Conservation (phyloP, 2,329 filamentous ascomycete genomes). For the Fonsecaea monophora region DNA sequence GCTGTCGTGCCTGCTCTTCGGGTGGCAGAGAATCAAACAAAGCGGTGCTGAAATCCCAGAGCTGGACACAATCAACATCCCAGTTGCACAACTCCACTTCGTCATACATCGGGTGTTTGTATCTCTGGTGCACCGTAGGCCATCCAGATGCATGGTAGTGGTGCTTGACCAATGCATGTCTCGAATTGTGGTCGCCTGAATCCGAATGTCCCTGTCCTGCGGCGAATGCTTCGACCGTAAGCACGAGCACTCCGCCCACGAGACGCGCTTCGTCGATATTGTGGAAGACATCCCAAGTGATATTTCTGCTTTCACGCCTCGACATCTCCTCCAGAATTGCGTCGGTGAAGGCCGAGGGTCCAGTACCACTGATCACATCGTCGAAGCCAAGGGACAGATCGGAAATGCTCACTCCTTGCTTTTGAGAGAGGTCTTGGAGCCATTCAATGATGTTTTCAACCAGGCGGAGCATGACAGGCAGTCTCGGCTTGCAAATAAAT, state of each 20-base stretch:
- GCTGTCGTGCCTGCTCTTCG: conserved; percentile 64
- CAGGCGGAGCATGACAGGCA: conserved; percentile 71
- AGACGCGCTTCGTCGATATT: conserved; percentile 70
- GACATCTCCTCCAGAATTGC: conserved; percentile 72
- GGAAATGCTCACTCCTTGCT: conserved; percentile 65
- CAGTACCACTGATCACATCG: conserved; percentile 75
- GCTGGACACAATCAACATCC: conserved; percentile 67
- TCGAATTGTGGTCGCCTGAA: conserved; percentile 71
- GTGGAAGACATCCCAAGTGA: conserved; percentile 71
- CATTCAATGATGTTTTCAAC: conserved; percentile 73
- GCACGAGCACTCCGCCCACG: conserved; percentile 68
- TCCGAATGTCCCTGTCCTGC: conserved; percentile 76
- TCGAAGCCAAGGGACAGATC: conserved; percentile 73
- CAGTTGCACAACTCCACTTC: conserved; percentile 76
- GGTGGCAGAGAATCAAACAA: conserved; percentile 65
- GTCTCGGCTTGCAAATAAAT: conserved; percentile 71
- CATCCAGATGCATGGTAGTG: conserved; percentile 77
- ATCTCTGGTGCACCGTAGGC: conserved; percentile 71
- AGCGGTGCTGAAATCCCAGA: conserved; percentile 70
- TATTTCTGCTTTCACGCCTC: conserved; percentile 49
- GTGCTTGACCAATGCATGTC: conserved; percentile 72
- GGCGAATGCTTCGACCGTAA: conserved; percentile 74
- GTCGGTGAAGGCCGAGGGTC: conserved; percentile 71
- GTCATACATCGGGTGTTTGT: conserved; percentile 71
- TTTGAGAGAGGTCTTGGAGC: conserved; percentile 65